phyloP scores from a whole-genome alignment of 208 protist species.

The Trypanosomatidae sp. region DNA sequence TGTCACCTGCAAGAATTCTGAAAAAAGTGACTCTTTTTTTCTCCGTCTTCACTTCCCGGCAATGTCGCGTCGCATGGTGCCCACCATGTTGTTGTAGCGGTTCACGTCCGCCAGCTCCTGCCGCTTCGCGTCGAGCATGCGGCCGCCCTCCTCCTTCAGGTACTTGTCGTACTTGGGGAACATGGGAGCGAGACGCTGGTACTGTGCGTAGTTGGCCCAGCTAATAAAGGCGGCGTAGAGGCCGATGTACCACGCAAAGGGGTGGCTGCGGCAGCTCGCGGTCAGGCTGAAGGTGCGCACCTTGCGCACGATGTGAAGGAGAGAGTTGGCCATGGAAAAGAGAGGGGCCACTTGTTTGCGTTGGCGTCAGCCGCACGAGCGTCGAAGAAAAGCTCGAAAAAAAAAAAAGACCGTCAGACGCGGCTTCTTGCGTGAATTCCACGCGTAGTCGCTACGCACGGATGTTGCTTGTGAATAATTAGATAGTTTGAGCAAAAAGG shows the following conservation, averaged over 20 bases:
- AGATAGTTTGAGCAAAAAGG: too few relatives aligned
- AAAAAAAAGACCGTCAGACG: too few relatives aligned
- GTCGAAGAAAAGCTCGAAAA: too few relatives aligned
- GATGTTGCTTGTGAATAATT: too few relatives aligned
- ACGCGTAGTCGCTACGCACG: too few relatives aligned
- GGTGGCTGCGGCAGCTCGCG: conserved; percentile 48
- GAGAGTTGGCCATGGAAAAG: conserved; percentile 5
- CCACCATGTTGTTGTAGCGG: conserved; percentile 84
- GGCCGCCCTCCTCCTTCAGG: conserved; percentile 50
- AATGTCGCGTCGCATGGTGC: conserved; percentile 68
- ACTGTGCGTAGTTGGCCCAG: conserved; percentile 83
- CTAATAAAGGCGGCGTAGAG: conserved; percentile 45
- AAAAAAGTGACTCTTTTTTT: too few relatives aligned
- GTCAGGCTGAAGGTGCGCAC: conserved; percentile 64
- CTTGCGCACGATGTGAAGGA: conserved; percentile 30
- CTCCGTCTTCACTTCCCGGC: conserved; percentile 23
- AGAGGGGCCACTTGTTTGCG: too few relatives aligned
- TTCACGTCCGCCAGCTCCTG: conserved; percentile 75
- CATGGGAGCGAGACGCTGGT: conserved; percentile 65
- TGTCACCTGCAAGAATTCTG: too few relatives aligned
- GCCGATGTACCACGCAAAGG: conserved; percentile 58
- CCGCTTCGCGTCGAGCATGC: conserved; percentile 72
- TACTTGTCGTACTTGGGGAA: conserved; percentile 70
- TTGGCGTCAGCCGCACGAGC: too few relatives aligned
- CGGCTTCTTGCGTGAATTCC: too few relatives aligned